Percentiles rank a stretch among this genome's conserved stretches.
These are phyloP conservation scores for Allium fistulosum DNA, from an alignment of 106 monocot species.

Conservation along the genomic window DNA sequence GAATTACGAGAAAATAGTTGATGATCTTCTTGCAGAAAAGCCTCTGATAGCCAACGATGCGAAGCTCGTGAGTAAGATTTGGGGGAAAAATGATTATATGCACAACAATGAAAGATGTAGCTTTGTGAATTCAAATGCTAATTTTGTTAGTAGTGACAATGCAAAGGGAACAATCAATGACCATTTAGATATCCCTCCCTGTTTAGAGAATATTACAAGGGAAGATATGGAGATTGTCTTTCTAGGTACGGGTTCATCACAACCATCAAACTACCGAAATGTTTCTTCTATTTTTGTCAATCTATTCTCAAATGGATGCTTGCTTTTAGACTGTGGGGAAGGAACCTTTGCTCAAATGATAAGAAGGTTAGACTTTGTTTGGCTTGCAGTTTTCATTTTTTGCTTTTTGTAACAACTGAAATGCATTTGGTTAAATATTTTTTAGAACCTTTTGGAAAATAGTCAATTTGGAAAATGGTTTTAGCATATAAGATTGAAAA, in stretches of 20 bases:
- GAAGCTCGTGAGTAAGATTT: slow-evolving; percentile 37
- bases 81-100: slow-evolving; percentile 42
- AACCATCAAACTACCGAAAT: slow-evolving; percentile 95
- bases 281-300: slow-evolving; percentile 91
- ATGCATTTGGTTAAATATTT: neutral
- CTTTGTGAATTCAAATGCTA: slow-evolving; percentile 9
- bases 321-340: slow-evolving; percentile 98
- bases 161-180: slow-evolving; percentile 6
- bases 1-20: slow-evolving; percentile 37
- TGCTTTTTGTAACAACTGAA: neutral
- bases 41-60: slow-evolving; percentile 75
- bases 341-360: slow-evolving; percentile 89
- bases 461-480: too few relatives aligned
- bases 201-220: slow-evolving; percentile 72
- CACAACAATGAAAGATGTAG: slow-evolving; percentile 64
- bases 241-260: slow-evolving; percentile 94
- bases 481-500: too few relatives aligned
- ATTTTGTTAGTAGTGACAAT: slow-evolving; percentile 5
- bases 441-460: neutral
- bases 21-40: slow-evolving; percentile 74
- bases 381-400: too few relatives aligned
- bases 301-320: slow-evolving; percentile 83
- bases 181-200: slow-evolving; percentile 50
- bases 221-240: slow-evolving; percentile 95
- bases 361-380: slow-evolving; percentile 53